These are phyloP conservation scores for Chrysanthemum lavandulifolium DNA, from an alignment of 129 eudicot genomes.

Conservation along the genomic window DNA sequence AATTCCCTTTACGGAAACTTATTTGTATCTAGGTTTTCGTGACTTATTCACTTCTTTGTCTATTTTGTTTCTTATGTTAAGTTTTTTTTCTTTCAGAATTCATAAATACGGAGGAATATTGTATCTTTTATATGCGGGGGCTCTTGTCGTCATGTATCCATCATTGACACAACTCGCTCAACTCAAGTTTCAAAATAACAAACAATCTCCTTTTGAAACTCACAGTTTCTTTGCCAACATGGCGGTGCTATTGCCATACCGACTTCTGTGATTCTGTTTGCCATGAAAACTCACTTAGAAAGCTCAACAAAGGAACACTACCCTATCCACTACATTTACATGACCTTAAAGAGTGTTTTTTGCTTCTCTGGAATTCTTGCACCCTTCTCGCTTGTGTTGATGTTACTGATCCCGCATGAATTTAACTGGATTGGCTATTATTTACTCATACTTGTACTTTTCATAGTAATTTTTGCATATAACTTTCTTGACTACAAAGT, in stretches of 20 bases:
- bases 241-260: background rate
- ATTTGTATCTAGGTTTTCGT: too few species aligned
- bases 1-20: too few species aligned
- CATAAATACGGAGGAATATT: background rate
- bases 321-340: background rate
- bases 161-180: conserved; percentile 5
- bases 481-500: background rate
- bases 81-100: too few species aligned
- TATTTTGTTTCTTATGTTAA: too few species aligned
- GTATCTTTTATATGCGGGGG: conserved; percentile 4
- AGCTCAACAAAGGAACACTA: background rate
- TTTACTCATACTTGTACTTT: background rate
- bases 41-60: too few species aligned
- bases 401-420: conserved; percentile 8
- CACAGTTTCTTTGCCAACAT: background rate
- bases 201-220: conserved; percentile 4
- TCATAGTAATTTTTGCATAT: conserved; percentile 1
- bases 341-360: background rate
- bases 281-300: background rate
- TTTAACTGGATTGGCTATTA: conserved; percentile 10
- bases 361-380: conserved; percentile 1
- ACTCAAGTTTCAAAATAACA: conserved; percentile 15
- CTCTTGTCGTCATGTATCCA: conserved; percentile 22
- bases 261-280: background rate
- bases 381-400: conserved; percentile 22